These are phyloP conservation scores for Amanita thiersii DNA, from an alignment of 768 basidiomycete species.

Conservation along the genomic window DNA sequence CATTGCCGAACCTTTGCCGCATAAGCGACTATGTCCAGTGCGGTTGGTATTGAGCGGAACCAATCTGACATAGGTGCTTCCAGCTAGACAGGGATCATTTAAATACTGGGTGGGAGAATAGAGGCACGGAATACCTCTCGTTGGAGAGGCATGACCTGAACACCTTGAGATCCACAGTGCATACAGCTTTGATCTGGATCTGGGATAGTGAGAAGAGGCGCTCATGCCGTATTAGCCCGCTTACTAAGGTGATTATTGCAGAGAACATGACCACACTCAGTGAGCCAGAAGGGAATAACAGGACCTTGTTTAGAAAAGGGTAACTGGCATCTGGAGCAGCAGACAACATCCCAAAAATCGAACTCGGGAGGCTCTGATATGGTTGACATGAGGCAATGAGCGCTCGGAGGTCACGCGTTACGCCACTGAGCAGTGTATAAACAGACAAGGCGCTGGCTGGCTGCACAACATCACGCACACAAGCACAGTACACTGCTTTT, in stretches of 20 bases:
- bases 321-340: conserved; percentile 62
- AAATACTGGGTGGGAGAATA: neutral
- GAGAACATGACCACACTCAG: conserved; percentile 80
- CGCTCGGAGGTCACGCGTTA: neutral
- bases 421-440: neutral
- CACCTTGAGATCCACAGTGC: conserved; percentile 54
- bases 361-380: conserved; percentile 38
- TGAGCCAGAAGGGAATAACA: conserved; percentile 77
- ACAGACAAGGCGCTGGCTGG: too few relatives aligned
- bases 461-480: too few relatives aligned
- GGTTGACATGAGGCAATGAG: conserved; percentile 25
- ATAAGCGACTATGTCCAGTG: conserved; percentile 57
- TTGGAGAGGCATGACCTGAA: conserved; percentile 69
- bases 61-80: conserved; percentile 76
- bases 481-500: too few relatives aligned
- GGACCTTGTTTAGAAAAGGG: conserved; percentile 48
- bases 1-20: conserved; percentile 67
- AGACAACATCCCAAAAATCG: conserved; percentile 79
- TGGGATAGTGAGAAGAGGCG: conserved; percentile 18
- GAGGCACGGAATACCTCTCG: conserved; percentile 47
- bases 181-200: conserved; percentile 68
- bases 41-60: conserved; percentile 59
- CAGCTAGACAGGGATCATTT: conserved; percentile 38
- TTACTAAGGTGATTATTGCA: conserved; percentile 83
- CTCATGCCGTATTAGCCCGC: conserved; percentile 10